Base-by-base conservation (phyloP, 2,329 filamentous ascomycete species). In the Didymella segeticola region DNA sequence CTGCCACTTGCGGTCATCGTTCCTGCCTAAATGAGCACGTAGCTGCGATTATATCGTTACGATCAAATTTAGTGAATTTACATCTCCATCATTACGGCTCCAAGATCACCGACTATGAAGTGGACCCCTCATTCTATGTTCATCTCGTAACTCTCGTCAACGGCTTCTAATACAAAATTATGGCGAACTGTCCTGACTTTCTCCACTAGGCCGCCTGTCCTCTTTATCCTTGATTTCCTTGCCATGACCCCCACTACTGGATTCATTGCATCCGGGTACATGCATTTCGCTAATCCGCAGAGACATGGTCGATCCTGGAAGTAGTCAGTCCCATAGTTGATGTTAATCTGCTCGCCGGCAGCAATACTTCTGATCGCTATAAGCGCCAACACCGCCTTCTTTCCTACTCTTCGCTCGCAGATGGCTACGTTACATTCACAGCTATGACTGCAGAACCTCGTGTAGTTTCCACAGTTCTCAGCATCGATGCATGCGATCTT, bases 401-500 rank as follows among this genome's bases (percentile, higher is more conserved):
- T 25, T 4, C 56, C 58, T 1, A 54, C 55, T 10, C 54, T 48
- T 15, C 11, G 29, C 29, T 55, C 41, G 7, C 7, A 23, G 27
- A 56, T 47, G 12, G 48, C 39, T 2, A 45, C 52, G 33, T 58
- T 56, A 17, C 45, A 37, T 2, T 53, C 48, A 31, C 58, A 61
- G 27, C 27, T 39, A 23, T 61, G 52, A 26, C 58, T 58, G 25
- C 46, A 47, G 26, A 61, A 61, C 10, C 58, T 26, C n/a, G 43
- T 47, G 12, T 51, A 56, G 38, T 47, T 48, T 1, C 48, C 52
- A 7, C 17, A 45, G 7, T 42, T 12, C 33, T 37, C 48, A 1
- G 52, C 45, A 42, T 58, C 58, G 12, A 61, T 36, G 17, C 47
- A 53, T 1, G 47, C 58, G 3, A 38, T 23, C 5, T 17, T 11